These are phyloP conservation scores for Chytriomyces sp. DNA, from an alignment of 192 early-diverging fungal species.

Conservation along the genomic window DNA sequence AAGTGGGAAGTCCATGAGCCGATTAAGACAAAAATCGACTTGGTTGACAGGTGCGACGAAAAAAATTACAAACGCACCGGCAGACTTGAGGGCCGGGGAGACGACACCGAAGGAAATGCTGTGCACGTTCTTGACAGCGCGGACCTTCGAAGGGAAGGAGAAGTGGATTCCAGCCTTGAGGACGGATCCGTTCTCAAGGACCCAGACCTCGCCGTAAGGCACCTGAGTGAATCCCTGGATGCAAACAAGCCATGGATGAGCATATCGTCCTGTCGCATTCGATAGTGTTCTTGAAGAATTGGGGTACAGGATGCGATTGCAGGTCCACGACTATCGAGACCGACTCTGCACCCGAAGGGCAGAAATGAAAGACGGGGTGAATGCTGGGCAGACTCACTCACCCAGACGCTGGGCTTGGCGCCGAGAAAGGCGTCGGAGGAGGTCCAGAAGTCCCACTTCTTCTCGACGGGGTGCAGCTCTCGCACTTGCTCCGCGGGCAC, in stretches of 20 bases:
- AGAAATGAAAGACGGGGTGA: conserved; percentile 16
- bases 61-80: conserved; percentile 26
- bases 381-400: conserved; percentile 27
- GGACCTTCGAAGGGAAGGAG: conserved; percentile 50
- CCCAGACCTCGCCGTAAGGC: conserved; percentile 54
- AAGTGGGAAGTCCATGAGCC: not conserved
- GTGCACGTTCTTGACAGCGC: conserved; percentile 49
- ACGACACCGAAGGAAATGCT: conserved; percentile 50
- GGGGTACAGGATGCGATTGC: no score
- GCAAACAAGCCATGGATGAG: no score
- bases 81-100: conserved; percentile 35
- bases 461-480: conserved; percentile 46
- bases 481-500: conserved; percentile 56
- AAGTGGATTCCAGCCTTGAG: conserved; percentile 45
- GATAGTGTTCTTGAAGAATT: no score
- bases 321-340: not conserved
- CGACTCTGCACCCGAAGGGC: conserved; percentile 8
- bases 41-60: not conserved
- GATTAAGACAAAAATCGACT: not conserved
- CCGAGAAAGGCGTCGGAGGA: conserved; percentile 49
- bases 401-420: conserved; percentile 41
- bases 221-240: conserved; percentile 47
- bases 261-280: no score
- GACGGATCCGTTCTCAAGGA: conserved; percentile 44
- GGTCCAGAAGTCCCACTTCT: conserved; percentile 64